A percentile compares a stretch with the other conserved stretches of the same genome.
Evolutionary conservation across 208 protist genomes (phyloP).

Genomic region (Leishmania aethiopica): DNA sequence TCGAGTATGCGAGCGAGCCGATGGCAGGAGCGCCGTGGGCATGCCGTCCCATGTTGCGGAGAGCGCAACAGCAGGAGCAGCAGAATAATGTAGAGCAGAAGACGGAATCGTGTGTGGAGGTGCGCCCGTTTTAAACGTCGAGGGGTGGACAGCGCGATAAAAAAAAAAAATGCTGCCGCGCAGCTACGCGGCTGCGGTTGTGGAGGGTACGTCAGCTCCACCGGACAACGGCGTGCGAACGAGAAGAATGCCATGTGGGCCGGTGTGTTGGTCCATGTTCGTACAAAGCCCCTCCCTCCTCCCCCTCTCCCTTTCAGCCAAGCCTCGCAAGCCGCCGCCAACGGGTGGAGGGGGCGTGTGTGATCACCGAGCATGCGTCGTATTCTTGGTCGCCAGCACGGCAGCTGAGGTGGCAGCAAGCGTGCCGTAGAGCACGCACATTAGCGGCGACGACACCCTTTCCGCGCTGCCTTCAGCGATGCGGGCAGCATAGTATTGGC

Average conservation of each 20-base stretch:
- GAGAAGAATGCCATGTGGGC: not conserved
- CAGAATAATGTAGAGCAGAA: not conserved
- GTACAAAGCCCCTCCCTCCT: not conserved
- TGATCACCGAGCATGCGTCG: not conserved
- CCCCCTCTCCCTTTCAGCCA: not conserved
- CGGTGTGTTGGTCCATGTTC: too few relatives aligned
- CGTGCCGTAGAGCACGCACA: not conserved
- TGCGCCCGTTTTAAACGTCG: not conserved
- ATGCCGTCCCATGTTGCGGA: not conserved
- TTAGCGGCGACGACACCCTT: not conserved
- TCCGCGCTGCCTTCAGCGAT: constrained; percentile 19
- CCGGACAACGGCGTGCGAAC: not conserved
- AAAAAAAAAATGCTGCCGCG: not conserved
- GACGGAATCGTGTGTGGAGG: not conserved
- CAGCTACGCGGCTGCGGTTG: not conserved
- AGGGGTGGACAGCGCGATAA: not conserved
- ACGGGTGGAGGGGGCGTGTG: too few relatives aligned
- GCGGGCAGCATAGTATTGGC: constrained; percentile 24
- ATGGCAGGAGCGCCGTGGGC: not conserved
- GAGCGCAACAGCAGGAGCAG: not conserved
- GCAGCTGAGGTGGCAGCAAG: not conserved
- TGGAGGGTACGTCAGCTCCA: not conserved
- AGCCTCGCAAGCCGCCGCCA: not conserved
- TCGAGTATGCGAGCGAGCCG: not conserved
- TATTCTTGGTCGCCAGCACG: constrained; percentile 10